Conservation (phyloP, 805 yeast species). For the Limtongozyma cylindracea region DNA sequence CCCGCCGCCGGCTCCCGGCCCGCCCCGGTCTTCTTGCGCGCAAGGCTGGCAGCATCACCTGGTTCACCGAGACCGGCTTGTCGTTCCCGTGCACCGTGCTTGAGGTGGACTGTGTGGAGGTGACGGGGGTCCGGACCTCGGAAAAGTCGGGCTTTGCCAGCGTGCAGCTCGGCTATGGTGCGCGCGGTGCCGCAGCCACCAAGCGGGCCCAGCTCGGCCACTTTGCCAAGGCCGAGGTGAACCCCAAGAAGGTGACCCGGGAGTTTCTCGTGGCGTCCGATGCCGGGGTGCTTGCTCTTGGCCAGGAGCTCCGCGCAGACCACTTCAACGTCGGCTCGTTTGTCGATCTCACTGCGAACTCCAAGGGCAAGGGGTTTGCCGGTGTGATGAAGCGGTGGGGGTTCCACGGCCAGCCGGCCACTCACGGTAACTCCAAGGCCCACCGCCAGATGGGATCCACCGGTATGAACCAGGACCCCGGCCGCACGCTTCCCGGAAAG, state of each 20-base stretch:
- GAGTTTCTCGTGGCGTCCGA: constrained; percentile 63
- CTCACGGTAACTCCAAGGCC: constrained; percentile 86
- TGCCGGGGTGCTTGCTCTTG: constrained; percentile 44
- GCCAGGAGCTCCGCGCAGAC: constrained; percentile 60
- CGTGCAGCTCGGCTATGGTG: constrained; percentile 70
- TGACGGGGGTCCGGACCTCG: constrained; percentile 40
- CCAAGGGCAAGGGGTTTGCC: constrained; percentile 91
- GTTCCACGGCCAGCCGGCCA: constrained; percentile 69
- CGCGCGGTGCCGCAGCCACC: constrained; percentile 31
- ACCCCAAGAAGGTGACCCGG: constrained; percentile 52
- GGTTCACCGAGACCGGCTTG: constrained; percentile 45
- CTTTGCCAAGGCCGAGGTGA: constrained; percentile 52
- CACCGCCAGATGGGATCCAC: constrained; percentile 96
- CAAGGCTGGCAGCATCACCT: constrained; percentile 80
- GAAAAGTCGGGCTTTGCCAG: constrained; percentile 66
- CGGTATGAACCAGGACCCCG: constrained; percentile 90
- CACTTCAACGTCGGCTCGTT: constrained; percentile 65
- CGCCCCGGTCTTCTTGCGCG: constrained; percentile 73
- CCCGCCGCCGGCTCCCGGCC: constrained; percentile 18
- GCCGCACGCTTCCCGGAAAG: constrained; percentile 87
- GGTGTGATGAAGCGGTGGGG: constrained; percentile 97
- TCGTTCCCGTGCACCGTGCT: constrained; percentile 68
- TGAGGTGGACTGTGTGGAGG: constrained; percentile 77
- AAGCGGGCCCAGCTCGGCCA: constrained; percentile 36
- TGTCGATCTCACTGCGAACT: constrained; percentile 54